Evolutionary conservation across 2,329 filamentous ascomycete genomes (phyloP), one percentile per base, ranked within the genome.

Genomic region (Tolypocladium ovalisporum): DNA sequence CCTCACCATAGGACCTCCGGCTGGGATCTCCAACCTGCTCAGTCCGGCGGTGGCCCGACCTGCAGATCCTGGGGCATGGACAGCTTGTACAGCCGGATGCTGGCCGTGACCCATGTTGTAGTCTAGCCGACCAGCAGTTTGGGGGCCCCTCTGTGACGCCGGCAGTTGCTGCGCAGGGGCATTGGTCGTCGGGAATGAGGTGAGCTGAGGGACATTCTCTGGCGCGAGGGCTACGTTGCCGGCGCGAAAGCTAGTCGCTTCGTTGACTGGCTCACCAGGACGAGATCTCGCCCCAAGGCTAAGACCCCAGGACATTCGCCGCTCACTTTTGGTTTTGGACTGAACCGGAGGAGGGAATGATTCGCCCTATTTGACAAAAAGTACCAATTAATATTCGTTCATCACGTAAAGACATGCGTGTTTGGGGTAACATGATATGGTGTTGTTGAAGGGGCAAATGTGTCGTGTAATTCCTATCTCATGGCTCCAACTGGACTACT

Each of bases 301-400:
- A 65, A 77, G 59, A 54, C 71, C 73, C 77, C 76, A 79, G 29
- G 77, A 79, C 54, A 70, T 67, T 56, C 75, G 74, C 56, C 74
- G 72, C 59, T 75, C 72, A 62, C 65, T 58, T 68, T 74, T 72
- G 62, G 61, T 62, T 62, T 69, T 69, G 63, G 67, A 63, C 64
- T 72, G 70, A 63, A 69, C 69, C 66, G 65, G 63, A 58, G 65
- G 63, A 58, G 69, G 64, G 54, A 63, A 64, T 58, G 64, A 58
- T 63, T 76, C 73, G 70, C 60, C 70, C 72, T 75, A 65, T 66
- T n/a, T 39, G 55, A 52, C 55, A 61, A 27, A 56, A 51, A 52
- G 55, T 58, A 58, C 56, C 39, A 57, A 71, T 74, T 73, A 74
- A 73, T 66, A 70, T 63, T 60, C 62, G 53, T 63, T 67, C 67